Percentiles rank a stretch among this genome's conserved stretches.
phyloP scores from a whole-genome alignment of 1,139 yeast species.

The Ogataea hybrid region DNA sequence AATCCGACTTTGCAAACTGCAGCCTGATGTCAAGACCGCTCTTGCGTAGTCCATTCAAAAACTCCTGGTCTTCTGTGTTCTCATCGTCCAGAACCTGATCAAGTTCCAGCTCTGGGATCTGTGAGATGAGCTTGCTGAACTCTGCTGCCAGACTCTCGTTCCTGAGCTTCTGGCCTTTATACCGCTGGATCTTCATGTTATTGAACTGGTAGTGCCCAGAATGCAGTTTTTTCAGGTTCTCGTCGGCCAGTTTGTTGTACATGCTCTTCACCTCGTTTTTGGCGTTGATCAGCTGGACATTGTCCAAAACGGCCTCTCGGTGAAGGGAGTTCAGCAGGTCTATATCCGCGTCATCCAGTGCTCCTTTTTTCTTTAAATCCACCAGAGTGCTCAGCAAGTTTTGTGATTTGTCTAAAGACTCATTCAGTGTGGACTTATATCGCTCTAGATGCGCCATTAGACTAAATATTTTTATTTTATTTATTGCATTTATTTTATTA shows the following conservation, averaged over 20 bases:
- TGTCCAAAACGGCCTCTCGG: conserved; percentile 22
- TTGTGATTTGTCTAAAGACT: conserved; percentile 16
- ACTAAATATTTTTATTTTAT: neutral
- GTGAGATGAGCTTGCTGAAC: conserved; percentile 16
- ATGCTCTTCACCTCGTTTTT: conserved; percentile 25
- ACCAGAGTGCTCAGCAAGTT: conserved; percentile 10
- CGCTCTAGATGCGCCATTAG: conserved; percentile 7
- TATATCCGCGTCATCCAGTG: conserved; percentile 5
- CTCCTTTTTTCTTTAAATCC: conserved; percentile 3
- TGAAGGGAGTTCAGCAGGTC: conserved; percentile 16
- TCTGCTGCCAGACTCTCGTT: conserved; percentile 19
- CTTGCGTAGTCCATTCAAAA: conserved; percentile 11
- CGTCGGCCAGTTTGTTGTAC: conserved; percentile 15
- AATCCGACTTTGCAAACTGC: conserved; percentile 17
- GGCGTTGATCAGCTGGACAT: conserved; percentile 16
- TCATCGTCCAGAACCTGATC: conserved; percentile 18
- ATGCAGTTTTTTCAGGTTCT: conserved; percentile 15
- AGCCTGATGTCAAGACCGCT: conserved; percentile 11
- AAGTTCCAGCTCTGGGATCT: conserved; percentile 23
- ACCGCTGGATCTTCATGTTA: conserved; percentile 20
- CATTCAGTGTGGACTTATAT: conserved; percentile 14
- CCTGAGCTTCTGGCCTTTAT: conserved; percentile 21
- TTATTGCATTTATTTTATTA: neutral
- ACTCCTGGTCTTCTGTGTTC: conserved; percentile 12
- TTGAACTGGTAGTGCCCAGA: conserved; percentile 20